phyloP scores from a whole-genome alignment of 2,329 filamentous ascomycete genomes.

The Diplodia sapinea region DNA sequence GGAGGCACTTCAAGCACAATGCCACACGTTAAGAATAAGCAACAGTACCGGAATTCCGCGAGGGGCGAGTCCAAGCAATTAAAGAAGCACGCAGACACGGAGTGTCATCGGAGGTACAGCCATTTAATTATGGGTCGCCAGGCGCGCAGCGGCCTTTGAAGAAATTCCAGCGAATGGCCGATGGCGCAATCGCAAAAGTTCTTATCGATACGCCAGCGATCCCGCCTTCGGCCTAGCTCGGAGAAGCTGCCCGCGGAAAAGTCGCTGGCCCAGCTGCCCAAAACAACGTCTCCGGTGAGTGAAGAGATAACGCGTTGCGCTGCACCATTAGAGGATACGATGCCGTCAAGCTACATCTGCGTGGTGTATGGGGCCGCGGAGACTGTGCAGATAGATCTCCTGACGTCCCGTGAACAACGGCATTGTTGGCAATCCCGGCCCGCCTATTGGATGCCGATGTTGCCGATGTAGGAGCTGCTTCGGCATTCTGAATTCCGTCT shows the following conservation, averaged over 20 bases:
- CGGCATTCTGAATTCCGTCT: slow-evolving; percentile 1
- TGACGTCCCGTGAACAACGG: neutral
- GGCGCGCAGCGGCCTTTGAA: slow-evolving; percentile 17
- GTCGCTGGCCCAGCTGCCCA: neutral
- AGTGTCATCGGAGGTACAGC: slow-evolving; percentile 19
- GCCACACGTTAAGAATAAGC: neutral
- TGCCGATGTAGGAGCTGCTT: slow-evolving; percentile 11
- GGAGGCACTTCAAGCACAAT: slow-evolving; percentile 16
- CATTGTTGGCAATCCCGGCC: neutral
- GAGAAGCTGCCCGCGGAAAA: slow-evolving; percentile 26
- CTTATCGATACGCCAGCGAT: slow-evolving; percentile 27
- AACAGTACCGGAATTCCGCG: neutral
- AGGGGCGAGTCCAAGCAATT: neutral
- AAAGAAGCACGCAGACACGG: slow-evolving; percentile 5
- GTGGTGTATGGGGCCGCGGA: neutral
- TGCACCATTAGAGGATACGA: neutral
- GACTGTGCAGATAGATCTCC: neutral
- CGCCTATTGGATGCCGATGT: slow-evolving; percentile 14
- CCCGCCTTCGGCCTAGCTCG: slow-evolving; percentile 4
- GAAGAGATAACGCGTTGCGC: neutral
- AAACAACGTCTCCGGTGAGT: slow-evolving; percentile 8
- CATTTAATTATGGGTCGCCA: slow-evolving; percentile 23
- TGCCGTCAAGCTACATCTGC: neutral
- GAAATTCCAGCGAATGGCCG: slow-evolving; percentile 30
- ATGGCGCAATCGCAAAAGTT: slow-evolving; percentile 27